These are phyloP conservation scores for Raddia guianensis DNA, from an alignment of 176 grass and related monocot species.

Conservation along the genomic window DNA sequence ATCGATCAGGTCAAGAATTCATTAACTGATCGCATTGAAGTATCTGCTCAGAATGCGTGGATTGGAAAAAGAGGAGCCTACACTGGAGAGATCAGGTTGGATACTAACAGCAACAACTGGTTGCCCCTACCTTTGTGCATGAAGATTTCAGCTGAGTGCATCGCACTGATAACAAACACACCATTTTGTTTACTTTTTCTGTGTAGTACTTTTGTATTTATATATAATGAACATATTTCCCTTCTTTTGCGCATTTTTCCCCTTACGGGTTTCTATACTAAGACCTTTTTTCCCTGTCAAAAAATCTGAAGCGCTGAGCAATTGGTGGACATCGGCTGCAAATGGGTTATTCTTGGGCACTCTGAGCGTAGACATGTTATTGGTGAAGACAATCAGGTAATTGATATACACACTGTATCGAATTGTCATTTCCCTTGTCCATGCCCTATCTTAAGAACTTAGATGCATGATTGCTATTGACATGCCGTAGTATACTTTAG, in stretches of 20 bases:
- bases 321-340: conserved; percentile 85
- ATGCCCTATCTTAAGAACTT: background rate
- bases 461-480: conserved; percentile 10
- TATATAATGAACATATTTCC: background rate
- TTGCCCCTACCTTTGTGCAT: background rate
- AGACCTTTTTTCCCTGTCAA: conserved; percentile 10
- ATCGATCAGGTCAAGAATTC: conserved; percentile 88
- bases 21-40: conserved; percentile 70
- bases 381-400: conserved; percentile 90
- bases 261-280: conserved; percentile 13
- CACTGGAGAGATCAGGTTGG: conserved; percentile 96
- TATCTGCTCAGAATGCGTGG: conserved; percentile 93
- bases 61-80: conserved; percentile 92
- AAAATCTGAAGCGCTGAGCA: conserved; percentile 73
- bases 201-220: background rate
- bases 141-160: background rate
- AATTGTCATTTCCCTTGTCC: background rate
- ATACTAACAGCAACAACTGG: background rate
- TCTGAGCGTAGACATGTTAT: conserved; percentile 86
- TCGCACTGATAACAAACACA: background rate
- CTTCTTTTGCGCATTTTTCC: conserved; percentile 3
- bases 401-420: background rate
- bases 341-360: conserved; percentile 98
- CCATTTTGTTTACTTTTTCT: background rate
- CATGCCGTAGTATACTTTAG: background rate